Base-by-base conservation (phyloP, 371 early-diverging fungal genomes). In the Smittium culicis region DNA sequence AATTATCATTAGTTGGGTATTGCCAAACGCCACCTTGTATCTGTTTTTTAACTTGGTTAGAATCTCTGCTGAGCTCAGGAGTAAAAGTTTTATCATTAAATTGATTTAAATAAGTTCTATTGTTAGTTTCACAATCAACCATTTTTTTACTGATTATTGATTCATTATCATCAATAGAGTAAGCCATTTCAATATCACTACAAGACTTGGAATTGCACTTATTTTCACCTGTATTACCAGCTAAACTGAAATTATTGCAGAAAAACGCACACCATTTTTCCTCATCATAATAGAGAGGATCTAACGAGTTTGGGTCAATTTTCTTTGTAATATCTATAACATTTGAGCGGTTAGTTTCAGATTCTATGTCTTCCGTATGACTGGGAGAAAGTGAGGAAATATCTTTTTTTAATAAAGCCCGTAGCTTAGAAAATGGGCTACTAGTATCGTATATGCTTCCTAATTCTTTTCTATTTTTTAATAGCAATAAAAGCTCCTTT, bases 271-370 rank as follows among this genome's bases (percentile, higher is more conserved):
- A 8, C 76, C 69, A 76, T 17, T 60, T 32, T 2, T 71, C 70
- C 25, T 78, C 78, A 65, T 77, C 68, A 70, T 72, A 74, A 61
- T 74, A 77, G 27, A 78, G 68, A n/a, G 77, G 74, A 45, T 77
- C 77, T 17, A 77, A 68, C 66, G 67, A 66, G n/a, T 71, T 70
- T 17, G 80, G 80, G 35, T 80, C 74, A 24, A 70, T 66, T 30
- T 55, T 54, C n/a, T 68, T 34, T n/a, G 62, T 17, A 0, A 60
- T 34, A 1, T 73, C 76, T 14, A 61, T 1, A 11, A 25, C n/a
- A 2, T 8, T n/a, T 25, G 54, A 5, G 24, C 35, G 14, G 2
- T 1, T 35, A 24, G 16, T 8, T 28, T 45, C 65, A 35, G 54
- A 14, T 35, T 3, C 34, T 54, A 25, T 27, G 24, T 54, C 30